A percentile compares a stretch with the other conserved stretches of the same genome.
These are phyloP conservation scores for Sporothrix phasma DNA, from an alignment of 2,329 filamentous ascomycete species.

Conservation along the genomic window DNA sequence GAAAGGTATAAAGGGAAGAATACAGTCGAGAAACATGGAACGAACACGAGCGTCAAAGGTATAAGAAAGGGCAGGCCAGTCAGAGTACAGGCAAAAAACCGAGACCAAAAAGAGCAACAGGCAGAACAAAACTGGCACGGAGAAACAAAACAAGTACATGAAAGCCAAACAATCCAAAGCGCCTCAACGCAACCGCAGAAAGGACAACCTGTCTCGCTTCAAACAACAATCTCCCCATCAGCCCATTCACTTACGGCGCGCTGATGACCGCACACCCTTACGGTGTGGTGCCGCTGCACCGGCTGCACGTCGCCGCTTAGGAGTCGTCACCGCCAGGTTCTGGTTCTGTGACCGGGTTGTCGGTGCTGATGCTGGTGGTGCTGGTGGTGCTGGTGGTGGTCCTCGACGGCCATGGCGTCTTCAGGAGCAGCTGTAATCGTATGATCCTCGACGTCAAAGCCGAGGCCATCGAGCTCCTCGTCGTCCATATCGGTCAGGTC, in stretches of 20 bases:
- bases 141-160: neutral
- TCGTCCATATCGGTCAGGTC: conserved; percentile 88
- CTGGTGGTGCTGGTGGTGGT: neutral
- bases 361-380: neutral
- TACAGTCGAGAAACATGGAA: neutral
- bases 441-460: conserved; percentile 42
- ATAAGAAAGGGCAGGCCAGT: neutral
- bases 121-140: neutral
- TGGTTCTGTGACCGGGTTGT: neutral
- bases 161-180: neutral
- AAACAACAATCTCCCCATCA: too few species aligned
- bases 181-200: neutral
- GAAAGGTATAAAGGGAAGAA: neutral
- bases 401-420: neutral
- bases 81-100: neutral
- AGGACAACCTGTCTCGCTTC: neutral
- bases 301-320: neutral
- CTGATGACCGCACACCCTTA: conserved; percentile 27
- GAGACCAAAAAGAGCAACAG: neutral
- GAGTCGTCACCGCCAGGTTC: conserved; percentile 6
- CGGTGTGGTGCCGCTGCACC: conserved; percentile 17
- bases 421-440: conserved; percentile 30
- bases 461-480: conserved; percentile 68
- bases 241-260: conserved; percentile 23
- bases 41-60: neutral